Evolutionary conservation across 306 rosid species (phyloP).

Genomic region (Quillaja saponaria): DNA sequence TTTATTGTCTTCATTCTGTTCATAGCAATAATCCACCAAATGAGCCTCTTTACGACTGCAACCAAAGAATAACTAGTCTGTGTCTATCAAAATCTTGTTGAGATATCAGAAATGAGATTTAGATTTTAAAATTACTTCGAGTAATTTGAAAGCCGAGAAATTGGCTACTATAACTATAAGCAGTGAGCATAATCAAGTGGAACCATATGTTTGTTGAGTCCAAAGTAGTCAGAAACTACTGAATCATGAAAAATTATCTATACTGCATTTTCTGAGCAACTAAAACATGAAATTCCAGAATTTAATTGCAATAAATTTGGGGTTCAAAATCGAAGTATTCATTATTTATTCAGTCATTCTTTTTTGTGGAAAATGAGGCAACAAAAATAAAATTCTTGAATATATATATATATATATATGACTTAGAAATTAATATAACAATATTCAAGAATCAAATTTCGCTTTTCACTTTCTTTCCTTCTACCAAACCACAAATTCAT

Average conservation of each 20-base stretch:
- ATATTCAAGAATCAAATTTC: background rate
- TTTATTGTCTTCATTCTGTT: constrained; percentile 58
- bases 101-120: background rate
- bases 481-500: background rate
- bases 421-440: background rate
- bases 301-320: background rate
- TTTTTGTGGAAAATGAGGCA: background rate
- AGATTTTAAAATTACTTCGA: too few relatives aligned
- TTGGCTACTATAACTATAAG: background rate
- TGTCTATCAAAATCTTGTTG: background rate
- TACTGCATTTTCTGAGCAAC: background rate
- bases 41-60: constrained; percentile 62
- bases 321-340: background rate
- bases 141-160: too few relatives aligned
- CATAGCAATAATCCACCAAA: constrained; percentile 66
- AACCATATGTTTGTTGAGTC: background rate
- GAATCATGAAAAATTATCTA: background rate
- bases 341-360: background rate
- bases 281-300: background rate
- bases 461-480: too few relatives aligned
- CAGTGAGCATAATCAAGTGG: background rate
- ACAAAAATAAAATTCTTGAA: background rate
- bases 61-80: background rate
- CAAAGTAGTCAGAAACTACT: background rate
- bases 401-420: too few relatives aligned